Evolutionary conservation across 768 basidiomycete species (phyloP).

Genomic region (Lentinula sp.): DNA sequence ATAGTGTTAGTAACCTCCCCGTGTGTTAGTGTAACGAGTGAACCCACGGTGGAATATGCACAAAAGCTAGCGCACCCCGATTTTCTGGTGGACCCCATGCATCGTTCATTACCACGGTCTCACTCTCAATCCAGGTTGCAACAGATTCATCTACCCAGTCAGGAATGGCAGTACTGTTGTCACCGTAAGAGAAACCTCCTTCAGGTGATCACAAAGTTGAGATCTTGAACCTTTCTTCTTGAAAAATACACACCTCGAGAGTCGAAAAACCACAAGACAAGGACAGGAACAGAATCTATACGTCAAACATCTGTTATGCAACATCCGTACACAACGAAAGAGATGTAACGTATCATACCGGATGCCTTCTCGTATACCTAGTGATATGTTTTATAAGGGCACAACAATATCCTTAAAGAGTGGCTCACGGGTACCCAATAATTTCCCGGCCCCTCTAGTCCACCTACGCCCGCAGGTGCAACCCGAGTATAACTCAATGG

Average conservation of each 20-base stretch:
- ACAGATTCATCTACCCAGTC: constrained; percentile 70
- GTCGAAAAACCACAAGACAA: constrained; percentile 77
- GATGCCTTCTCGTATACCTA: constrained; percentile 30
- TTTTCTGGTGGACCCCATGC: constrained; percentile 51
- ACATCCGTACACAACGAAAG: not conserved
- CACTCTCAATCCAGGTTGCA: constrained; percentile 51
- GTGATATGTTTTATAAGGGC: not conserved
- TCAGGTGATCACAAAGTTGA: not conserved
- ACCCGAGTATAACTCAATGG: constrained; percentile 57
- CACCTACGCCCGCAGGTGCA: constrained; percentile 58
- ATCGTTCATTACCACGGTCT: constrained; percentile 46
- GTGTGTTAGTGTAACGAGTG: not conserved
- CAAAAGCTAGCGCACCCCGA: constrained; percentile 60
- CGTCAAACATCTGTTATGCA: not conserved
- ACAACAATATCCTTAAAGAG: not conserved
- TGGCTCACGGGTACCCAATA: constrained; percentile 67
- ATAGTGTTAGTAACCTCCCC: not conserved
- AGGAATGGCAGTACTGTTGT: constrained; percentile 37
- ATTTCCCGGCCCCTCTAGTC: constrained; percentile 56
- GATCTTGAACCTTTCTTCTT: too few relatives aligned
- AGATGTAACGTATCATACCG: constrained; percentile 20
- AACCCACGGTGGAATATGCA: constrained; percentile 69
- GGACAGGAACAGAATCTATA: constrained; percentile 39
- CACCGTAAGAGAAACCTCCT: constrained; percentile 47
- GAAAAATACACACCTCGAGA: constrained; percentile 43